Percentiles rank a stretch among this genome's conserved stretches.
These are phyloP conservation scores for Corallochytrium limacisporum DNA, from an alignment of 78 protist species.

Conservation along the genomic window DNA sequence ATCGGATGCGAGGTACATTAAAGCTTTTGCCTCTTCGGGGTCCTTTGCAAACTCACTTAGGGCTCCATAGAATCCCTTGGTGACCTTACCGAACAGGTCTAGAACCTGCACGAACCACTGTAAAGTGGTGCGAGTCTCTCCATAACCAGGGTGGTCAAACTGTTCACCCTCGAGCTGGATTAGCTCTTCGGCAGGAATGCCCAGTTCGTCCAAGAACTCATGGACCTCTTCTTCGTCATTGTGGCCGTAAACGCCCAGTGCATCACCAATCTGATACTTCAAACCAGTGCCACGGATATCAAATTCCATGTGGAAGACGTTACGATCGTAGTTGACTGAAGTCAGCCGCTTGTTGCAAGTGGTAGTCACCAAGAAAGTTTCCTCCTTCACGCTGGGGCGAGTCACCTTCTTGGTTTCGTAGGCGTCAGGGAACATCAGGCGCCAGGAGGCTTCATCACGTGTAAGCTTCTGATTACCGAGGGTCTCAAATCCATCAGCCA, in stretches of 20 bases:
- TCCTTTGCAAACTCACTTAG: constrained; percentile 12
- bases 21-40: constrained; percentile 1
- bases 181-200: background rate
- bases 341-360: constrained; percentile 30
- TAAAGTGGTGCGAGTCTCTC: background rate
- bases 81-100: constrained; percentile 36
- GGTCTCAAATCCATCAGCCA: no score
- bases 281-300: constrained; percentile 21
- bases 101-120: constrained; percentile 10
- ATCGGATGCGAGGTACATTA: background rate
- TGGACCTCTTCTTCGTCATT: constrained; percentile 23
- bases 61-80: constrained; percentile 15
- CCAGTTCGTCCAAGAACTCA: constrained; percentile 23
- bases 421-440: constrained; percentile 1
- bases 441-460: background rate
- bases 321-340: constrained; percentile 31
- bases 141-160: background rate
- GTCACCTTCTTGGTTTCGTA: background rate
- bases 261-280: constrained; percentile 51
- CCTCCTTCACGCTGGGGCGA: constrained; percentile 2
- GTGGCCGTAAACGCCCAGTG: constrained; percentile 44
- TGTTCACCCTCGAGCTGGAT: background rate
- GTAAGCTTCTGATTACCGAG: background rate
- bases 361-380: background rate
- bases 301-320: constrained; percentile 40